These are phyloP conservation scores for Trichosphaerium sp. DNA, from an alignment of 78 protist species.

Conservation along the genomic window DNA sequence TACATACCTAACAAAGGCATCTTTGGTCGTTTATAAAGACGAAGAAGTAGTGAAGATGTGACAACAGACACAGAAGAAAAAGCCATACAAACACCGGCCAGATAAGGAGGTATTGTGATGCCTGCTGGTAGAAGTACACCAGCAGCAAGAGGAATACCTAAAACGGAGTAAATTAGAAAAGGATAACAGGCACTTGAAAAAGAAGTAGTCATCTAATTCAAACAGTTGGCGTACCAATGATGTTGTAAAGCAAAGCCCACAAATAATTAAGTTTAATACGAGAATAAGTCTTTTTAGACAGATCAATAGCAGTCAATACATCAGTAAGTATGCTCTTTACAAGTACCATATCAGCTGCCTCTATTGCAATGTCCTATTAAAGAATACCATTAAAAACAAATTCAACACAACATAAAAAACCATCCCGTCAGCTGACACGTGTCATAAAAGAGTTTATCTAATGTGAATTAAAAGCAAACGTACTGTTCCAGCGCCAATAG, in stretches of 20 bases:
- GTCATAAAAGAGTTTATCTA: no score
- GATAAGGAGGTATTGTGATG: conserved; percentile 69
- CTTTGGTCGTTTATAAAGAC: conserved; percentile 38
- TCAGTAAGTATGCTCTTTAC: conserved; percentile 50
- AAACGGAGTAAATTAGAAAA: neutral
- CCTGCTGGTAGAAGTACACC: conserved; percentile 42
- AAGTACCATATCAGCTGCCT: conserved; percentile 78
- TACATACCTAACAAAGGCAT: no score
- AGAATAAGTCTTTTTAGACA: conserved; percentile 48
- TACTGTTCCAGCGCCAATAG: conserved; percentile 80
- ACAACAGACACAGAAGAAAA: conserved; percentile 80
- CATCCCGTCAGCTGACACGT: no score
- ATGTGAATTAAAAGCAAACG: neutral
- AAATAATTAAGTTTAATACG: conserved; percentile 74
- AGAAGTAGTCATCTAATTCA: neutral
- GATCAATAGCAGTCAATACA: conserved; percentile 61
- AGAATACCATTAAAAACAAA: neutral
- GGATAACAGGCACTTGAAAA: neutral
- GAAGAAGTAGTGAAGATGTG: conserved; percentile 57
- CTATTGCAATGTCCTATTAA: conserved; percentile 63
- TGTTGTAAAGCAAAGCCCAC: conserved; percentile 87
- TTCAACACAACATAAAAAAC: no score
- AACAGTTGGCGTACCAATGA: conserved; percentile 8
- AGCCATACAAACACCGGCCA: conserved; percentile 86
- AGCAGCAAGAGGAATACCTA: conserved; percentile 63